Evolutionary conservation across 1,139 yeast genomes (phyloP).

Genomic region (Arxiozyma heterogenica): DNA sequence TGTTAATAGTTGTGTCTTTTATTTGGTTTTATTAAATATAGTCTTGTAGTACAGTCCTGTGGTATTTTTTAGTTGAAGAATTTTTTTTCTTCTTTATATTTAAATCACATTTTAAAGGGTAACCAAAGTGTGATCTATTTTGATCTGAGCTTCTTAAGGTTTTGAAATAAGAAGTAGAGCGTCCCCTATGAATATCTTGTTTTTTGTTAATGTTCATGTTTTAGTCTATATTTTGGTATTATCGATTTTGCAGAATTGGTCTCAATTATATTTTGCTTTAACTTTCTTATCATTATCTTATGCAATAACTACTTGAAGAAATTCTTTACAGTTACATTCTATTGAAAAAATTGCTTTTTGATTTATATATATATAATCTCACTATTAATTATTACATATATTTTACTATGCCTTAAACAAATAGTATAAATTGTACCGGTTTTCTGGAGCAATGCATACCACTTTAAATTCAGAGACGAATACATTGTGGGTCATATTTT

Average conservation of each 20-base stretch:
- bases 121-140: no score
- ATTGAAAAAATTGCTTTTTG: conserved; percentile 91
- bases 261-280: conserved; percentile 75
- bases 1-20: no score
- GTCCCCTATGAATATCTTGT: conserved; percentile 44
- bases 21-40: no score
- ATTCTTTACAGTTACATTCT: conserved; percentile 83
- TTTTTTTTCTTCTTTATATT: no score
- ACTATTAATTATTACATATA: conserved; percentile 79
- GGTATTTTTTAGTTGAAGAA: no score
- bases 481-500: conserved; percentile 68
- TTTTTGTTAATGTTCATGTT: conserved; percentile 71
- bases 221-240: conserved; percentile 72
- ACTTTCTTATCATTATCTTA: conserved; percentile 83
- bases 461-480: conserved; percentile 65
- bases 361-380: conserved; percentile 83
- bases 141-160: no score
- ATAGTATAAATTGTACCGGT: conserved; percentile 48
- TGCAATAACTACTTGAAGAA: conserved; percentile 95
- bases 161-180: neutral
- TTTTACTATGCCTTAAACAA: conserved; percentile 70
- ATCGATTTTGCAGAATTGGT: conserved; percentile 63
- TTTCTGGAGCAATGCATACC: conserved; percentile 64
- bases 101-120: no score
- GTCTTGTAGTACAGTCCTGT: no score